Base-by-base conservation (phyloP, 108 stramenopile species). In the Epithemia pelagica region DNA sequence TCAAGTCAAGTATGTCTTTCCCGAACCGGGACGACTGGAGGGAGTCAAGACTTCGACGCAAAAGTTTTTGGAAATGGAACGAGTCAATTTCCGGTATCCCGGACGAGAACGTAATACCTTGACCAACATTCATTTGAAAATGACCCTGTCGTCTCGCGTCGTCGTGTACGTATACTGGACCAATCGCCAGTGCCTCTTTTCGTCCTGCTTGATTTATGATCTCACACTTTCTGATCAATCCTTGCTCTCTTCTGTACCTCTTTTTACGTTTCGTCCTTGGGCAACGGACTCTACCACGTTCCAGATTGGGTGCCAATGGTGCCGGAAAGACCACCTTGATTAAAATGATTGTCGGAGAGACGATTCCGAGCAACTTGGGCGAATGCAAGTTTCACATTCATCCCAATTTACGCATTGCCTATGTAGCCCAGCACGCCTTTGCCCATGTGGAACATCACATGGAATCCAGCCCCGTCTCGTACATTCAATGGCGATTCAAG, bases 401-500 rank as follows among this genome's bases (percentile, higher is more conserved):
- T 64, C 91, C 82, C 62, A 58, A 59, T 32, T 59, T 68, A 23
- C 58, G 58, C 31, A 76, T 96, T 58, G 97, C 97, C 22, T 98
- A 98, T 72, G 95, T 98, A 31, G 92, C 95, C 8, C 97, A 98
- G 85, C 97, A 98, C 70, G 88, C 94, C 52, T 95, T 98, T 68
- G 84, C 85, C 65, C 97, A 98, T 81, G 91, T 98, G 20, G 97
- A 98, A 76, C 75, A 90, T 70, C 97, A 98, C 73, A 82, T 95
- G 66, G 91, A 96, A 28, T 77, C 91, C 31, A 78, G 78, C 62
- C 97, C 97, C n/a, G 90, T 78, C 15, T 71, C 92, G 26, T 98
- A 98, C 88, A 89, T 98, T 67, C 93, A 95, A 77, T 98, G 97
- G 97, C 88, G 97, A 61, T 98, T 96, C 82, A 94, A 88, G 81